Conservation (phyloP, 2,329 filamentous ascomycete species). For the Chrysosporium queenslandicum region DNA sequence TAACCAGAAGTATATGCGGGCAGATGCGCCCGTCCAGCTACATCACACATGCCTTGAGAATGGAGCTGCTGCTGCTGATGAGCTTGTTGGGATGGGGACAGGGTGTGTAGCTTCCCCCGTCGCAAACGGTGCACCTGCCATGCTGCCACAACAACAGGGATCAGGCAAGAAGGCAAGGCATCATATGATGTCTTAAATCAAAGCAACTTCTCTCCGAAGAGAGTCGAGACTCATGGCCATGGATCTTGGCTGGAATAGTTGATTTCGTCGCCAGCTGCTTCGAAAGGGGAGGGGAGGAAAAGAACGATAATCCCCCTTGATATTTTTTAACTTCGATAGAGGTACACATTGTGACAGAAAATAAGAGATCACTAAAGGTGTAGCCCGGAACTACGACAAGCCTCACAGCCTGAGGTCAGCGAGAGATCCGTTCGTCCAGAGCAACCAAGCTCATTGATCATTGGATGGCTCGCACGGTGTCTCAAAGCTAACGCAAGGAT, state of each 20-base stretch:
- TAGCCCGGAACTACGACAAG: too few relatives aligned
- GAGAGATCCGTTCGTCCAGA: conserved; percentile 8
- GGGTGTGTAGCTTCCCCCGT: not conserved
- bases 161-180: not conserved
- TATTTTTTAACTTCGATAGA: too few relatives aligned
- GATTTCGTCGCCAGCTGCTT: too few relatives aligned
- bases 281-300: not conserved
- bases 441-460: not conserved
- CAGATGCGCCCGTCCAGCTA: too few relatives aligned
- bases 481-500: not conserved
- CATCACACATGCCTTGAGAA: too few relatives aligned
- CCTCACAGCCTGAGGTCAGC: too few relatives aligned
- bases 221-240: not conserved
- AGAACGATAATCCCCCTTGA: not conserved
- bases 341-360: too few relatives aligned
- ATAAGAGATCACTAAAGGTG: too few relatives aligned
- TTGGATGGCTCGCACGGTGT: not conserved
- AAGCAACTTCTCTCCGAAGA: not conserved
- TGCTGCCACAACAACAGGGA: not conserved
- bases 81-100: too few relatives aligned
- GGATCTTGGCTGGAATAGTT: not conserved
- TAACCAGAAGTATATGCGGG: not conserved
- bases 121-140: not conserved
- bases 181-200: not conserved
- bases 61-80: too few relatives aligned